A percentile compares a stretch with the other conserved stretches of the same genome.
phyloP scores from a whole-genome alignment of 2,329 filamentous ascomycete species.

The Apiospora hydei region DNA sequence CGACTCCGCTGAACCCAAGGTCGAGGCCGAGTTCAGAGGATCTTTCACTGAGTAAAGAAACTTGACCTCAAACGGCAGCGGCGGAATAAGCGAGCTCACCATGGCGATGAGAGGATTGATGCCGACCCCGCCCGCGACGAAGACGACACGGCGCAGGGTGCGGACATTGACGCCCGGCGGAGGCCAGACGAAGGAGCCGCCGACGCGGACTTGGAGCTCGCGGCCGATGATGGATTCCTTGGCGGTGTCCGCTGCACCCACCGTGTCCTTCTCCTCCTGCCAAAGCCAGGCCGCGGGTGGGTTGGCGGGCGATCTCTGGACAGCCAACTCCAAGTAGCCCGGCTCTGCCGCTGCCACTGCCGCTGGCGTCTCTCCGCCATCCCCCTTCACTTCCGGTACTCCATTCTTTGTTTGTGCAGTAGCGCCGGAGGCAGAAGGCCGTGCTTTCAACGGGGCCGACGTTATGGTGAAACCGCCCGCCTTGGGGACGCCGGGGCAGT shows the following conservation, averaged over 20 bases:
- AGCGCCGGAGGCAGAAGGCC: conserved; percentile 35
- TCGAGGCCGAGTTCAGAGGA: conserved; percentile 28
- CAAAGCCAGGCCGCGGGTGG: conserved; percentile 81
- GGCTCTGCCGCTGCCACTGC: not conserved
- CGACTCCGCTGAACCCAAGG: conserved; percentile 16
- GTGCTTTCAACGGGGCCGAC: conserved; percentile 69
- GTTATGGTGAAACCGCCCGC: conserved; percentile 91
- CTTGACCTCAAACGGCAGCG: conserved; percentile 57
- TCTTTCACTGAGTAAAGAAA: conserved; percentile 68
- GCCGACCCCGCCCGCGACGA: conserved; percentile 83
- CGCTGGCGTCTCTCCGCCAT: not conserved
- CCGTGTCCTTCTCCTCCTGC: conserved; percentile 44
- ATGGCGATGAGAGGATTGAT: conserved; percentile 85
- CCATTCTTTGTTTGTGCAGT: too few relatives aligned
- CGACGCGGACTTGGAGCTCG: conserved; percentile 72
- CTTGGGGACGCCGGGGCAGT: conserved; percentile 71
- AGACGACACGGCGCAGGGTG: conserved; percentile 66
- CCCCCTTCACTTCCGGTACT: not conserved
- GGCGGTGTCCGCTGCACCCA: conserved; percentile 29
- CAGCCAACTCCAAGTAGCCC: conserved; percentile 76
- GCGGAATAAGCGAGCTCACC: conserved; percentile 46
- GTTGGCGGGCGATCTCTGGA: conserved; percentile 75
- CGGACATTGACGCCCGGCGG: conserved; percentile 57
- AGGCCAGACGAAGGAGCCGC: conserved; percentile 83
- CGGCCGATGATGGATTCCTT: conserved; percentile 60